Percentiles rank a stretch among this genome's conserved stretches.
phyloP scores from a whole-genome alignment of 805 yeast species.

The Kazachstania kunashirensis region DNA sequence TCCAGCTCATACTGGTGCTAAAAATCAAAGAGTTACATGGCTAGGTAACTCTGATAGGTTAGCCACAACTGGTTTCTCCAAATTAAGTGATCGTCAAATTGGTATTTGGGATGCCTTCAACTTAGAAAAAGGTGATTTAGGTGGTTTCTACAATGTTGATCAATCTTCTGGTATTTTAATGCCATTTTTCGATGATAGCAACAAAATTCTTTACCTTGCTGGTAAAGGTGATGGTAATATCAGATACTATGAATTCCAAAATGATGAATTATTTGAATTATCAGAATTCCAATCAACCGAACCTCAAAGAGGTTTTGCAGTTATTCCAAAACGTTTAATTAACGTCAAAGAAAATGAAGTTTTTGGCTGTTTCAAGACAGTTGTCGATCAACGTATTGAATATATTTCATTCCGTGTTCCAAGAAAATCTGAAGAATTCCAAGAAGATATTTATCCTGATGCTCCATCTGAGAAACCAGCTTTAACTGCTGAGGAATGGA shows the following conservation, averaged over 20 bases:
- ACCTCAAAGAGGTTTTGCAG: constrained; percentile 93
- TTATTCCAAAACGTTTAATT: constrained; percentile 75
- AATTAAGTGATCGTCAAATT: constrained; percentile 86
- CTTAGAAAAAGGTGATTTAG: constrained; percentile 73
- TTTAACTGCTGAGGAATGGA: constrained; percentile 68
- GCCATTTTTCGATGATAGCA: constrained; percentile 81
- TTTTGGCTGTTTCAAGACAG: constrained; percentile 74
- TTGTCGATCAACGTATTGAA: constrained; percentile 73
- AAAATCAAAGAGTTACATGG: constrained; percentile 83
- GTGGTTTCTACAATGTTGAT: constrained; percentile 79
- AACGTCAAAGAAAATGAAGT: constrained; percentile 79
- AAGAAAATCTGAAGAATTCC: constrained; percentile 86
- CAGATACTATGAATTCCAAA: constrained; percentile 82
- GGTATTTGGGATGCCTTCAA: constrained; percentile 85
- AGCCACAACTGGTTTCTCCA: constrained; percentile 89
- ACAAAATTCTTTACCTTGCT: constrained; percentile 73
- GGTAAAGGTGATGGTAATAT: constrained; percentile 99
- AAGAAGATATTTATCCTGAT: constrained; percentile 86
- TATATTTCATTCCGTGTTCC: constrained; percentile 92
- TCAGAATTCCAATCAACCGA: constrained; percentile 86
- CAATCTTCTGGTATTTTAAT: constrained; percentile 87
- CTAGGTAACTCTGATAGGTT: constrained; percentile 77
- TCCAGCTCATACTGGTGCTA: constrained; percentile 86
- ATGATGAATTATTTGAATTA: constrained; percentile 71
- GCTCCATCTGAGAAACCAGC: constrained; percentile 79